A percentile compares a stretch with the other conserved stretches of the same genome.
Conservation (phyloP, 306 rosid species). For the Nissolia schottii region DNA sequence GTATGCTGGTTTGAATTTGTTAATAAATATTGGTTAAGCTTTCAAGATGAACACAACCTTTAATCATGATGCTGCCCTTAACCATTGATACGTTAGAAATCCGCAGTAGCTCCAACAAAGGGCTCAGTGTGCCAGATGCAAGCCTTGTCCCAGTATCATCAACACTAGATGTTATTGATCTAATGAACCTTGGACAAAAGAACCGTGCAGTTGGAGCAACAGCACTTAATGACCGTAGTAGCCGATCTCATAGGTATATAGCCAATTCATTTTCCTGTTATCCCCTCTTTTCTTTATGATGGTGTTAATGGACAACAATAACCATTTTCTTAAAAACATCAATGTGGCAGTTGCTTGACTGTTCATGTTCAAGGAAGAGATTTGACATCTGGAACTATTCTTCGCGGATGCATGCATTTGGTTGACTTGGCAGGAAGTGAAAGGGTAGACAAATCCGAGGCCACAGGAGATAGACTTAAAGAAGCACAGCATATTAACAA, state of each 20-base stretch:
- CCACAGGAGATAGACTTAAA: constrained; percentile 91
- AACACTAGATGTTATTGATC: constrained; percentile 78
- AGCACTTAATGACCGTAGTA: constrained; percentile 96
- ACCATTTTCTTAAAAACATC: constrained; percentile 16
- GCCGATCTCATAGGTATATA: constrained; percentile 96
- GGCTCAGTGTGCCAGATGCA: constrained; percentile 93
- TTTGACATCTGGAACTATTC: constrained; percentile 67
- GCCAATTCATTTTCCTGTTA: neutral
- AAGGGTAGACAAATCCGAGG: constrained; percentile 97
- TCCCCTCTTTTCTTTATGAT: neutral
- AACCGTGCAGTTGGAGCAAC: constrained; percentile 98
- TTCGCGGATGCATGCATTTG: constrained; percentile 98
- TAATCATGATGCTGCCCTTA: constrained; percentile 38
- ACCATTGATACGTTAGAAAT: constrained; percentile 72
- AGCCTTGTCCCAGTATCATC: constrained; percentile 77
- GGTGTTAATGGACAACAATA: neutral
- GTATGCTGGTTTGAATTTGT: neutral
- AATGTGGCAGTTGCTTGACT: constrained; percentile 85
- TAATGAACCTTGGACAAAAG: constrained; percentile 90
- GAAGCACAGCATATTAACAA: constrained; percentile 96
- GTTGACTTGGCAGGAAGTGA: constrained; percentile 99
- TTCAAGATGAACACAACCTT: constrained; percentile 10
- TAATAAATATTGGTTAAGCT: neutral
- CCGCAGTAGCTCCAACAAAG: constrained; percentile 82
- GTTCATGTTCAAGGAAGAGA: constrained; percentile 98